Evolutionary conservation across 257 asterid species (phyloP), one percentile per base, ranked within the genome.

Genomic region (Forsythia viridissima): DNA sequence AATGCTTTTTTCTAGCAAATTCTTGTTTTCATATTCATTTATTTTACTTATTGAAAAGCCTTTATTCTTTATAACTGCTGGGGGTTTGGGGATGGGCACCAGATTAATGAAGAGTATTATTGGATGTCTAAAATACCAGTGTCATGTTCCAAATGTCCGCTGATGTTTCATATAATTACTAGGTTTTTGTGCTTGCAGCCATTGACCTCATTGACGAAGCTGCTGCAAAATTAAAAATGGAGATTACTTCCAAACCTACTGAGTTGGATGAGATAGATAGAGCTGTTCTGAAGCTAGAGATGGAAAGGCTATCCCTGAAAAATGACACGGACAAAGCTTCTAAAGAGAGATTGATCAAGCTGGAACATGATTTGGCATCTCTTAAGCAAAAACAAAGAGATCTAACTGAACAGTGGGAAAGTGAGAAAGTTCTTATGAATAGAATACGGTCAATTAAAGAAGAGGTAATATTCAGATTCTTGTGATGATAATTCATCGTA

Each of bases 171-270:
- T 74, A 40, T 21, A 69, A 2, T 70, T 76, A 41, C 15, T 16
- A 4, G 36, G 72, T 0, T 83, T 77, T 52, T 77, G 18, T 57
- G 71, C 6, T 83, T 78, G 85, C 90, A 92, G 98, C 98, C 79
- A 94, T 94, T 85, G 98, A 92, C 85, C 94, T 92, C 59, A 97
- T 94, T 63, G 98, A 94, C 82, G 98, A 94, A 90, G 97, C 98
- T 86, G 97, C 98, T 73, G 97, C 98, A 15, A 94, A 94, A 86
- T 69, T 94, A 72, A 94, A 94, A 86, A 94, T 94, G 98, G 98
- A 94, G 87, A 92, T 94, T 76, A 94, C 97, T 61, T 94, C 98
- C 40, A 94, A 94, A 84, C 98, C 98, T 68, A 91, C 91, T 13
- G 98, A 88, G 72, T 85, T 94, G 82, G 97, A 94, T 75, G 97